phyloP scores from a whole-genome alignment of 2,329 filamentous ascomycete genomes.

The Penicillium corylophilum region DNA sequence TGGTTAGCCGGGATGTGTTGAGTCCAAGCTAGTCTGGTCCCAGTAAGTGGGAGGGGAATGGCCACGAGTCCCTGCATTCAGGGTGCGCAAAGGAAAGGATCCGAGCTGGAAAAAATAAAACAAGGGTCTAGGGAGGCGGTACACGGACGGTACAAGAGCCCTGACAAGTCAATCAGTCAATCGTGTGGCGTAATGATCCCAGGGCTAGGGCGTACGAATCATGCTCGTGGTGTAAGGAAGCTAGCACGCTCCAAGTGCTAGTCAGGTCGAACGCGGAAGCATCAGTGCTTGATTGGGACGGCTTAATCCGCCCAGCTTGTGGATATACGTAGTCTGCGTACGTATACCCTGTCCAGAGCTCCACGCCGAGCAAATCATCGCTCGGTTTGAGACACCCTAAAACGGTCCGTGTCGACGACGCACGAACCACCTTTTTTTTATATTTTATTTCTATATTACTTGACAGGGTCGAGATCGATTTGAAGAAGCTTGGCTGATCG shows the following conservation, averaged over 20 bases:
- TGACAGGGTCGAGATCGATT: constrained; percentile 12
- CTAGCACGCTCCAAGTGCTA: constrained; percentile 8
- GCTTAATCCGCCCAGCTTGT: constrained; percentile 8
- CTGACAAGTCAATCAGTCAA: constrained; percentile 17
- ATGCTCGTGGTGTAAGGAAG: constrained; percentile 2
- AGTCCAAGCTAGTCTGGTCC: constrained; percentile 7
- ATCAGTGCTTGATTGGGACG: constrained; percentile 14
- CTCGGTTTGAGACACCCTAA: constrained; percentile 15
- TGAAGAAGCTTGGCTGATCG: constrained; percentile 23
- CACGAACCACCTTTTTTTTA: constrained; percentile 8
- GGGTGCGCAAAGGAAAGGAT: not conserved
- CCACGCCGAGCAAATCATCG: constrained; percentile 14
- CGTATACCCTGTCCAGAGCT: constrained; percentile 20
- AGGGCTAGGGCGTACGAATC: constrained; percentile 10
- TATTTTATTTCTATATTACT: not conserved
- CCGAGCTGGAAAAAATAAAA: not conserved
- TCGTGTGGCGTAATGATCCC: constrained; percentile 18
- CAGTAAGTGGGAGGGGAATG: constrained; percentile 11
- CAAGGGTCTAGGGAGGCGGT: constrained; percentile 7
- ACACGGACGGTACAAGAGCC: constrained; percentile 9
- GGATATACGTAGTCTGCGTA: constrained; percentile 26
- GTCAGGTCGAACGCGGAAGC: constrained; percentile 9
- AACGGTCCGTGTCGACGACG: constrained; percentile 1
- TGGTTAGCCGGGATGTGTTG: constrained; percentile 2
- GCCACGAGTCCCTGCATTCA: constrained; percentile 25